Evolutionary conservation across 805 yeast genomes (phyloP), one percentile per base, ranked within the genome.

Genomic region (Spathaspora arborariae): DNA sequence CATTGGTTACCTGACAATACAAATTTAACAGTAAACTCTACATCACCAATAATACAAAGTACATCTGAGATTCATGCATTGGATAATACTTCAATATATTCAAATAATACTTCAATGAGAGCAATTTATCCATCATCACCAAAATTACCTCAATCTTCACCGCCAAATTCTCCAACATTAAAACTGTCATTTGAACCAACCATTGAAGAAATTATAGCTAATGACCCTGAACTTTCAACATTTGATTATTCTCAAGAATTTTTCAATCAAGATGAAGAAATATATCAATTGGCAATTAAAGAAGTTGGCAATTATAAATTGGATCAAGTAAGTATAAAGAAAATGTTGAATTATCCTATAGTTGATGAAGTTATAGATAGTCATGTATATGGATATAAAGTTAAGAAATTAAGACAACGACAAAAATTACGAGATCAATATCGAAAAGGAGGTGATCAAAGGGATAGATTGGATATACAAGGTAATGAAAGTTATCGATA

Each of bases 1-100:
- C 90, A 90, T 63, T 94, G 98, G 98, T 68, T 91, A 6, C 61
- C 65, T 1, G 49, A 48, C 40, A 46, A 42, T 36, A 24, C 44
- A 19, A 44, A 33, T 20, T 41, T 41, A 7, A 35, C 44, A 19
- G 44, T 45, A 24, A 9, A 10, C 11, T 24, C 27, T 35, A 47
- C 57, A 15, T 50, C 51, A 4, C 48, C 26, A 47, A 52, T 20
- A 51, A 26, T 63, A 2, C 54, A 53, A 19, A 62, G 68, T 44
- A 63, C 68, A 0, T 61, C 68, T 30, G 70, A 64, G 45, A 48
- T 55, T 7, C 52, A 53, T 45, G 64, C 64, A 3, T 27, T 60
- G 7, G 49, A 50, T 30, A 55, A 60, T 2, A 57, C 63, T 7
- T 67, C 72, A 2, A 33, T 68, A 13, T 51, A 50, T 6, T 64